phyloP scores from a whole-genome alignment of 345 rosid species.

The Citrus sinensis region DNA sequence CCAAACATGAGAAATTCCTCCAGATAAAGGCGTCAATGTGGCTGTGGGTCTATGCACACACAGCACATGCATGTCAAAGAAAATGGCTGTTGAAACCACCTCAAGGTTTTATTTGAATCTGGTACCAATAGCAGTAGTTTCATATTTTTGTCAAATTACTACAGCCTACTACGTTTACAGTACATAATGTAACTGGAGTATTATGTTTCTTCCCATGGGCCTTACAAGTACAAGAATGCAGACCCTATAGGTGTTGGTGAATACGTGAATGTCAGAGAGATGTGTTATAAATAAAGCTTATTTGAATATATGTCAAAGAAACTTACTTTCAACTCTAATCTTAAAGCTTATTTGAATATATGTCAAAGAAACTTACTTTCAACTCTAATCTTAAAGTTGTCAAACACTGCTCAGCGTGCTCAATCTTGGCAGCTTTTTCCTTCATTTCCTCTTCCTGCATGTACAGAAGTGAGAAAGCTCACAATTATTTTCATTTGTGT shows the following conservation, averaged over 20 bases:
- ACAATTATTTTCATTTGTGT: background rate
- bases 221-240: background rate
- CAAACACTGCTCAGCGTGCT: conserved; percentile 75
- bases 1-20: background rate
- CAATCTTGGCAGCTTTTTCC: conserved; percentile 64
- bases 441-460: conserved; percentile 82
- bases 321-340: conserved; percentile 81
- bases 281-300: background rate
- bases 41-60: background rate
- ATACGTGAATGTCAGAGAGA: background rate
- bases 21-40: background rate
- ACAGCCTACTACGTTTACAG: background rate
- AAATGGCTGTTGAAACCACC: background rate
- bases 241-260: background rate
- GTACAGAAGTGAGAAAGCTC: conserved; percentile 13
- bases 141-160: background rate
- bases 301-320: background rate
- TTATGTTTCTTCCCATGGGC: background rate
- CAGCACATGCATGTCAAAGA: background rate
- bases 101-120: background rate
- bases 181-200: background rate
- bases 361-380: conserved; percentile 52
- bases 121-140: background rate
- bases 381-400: conserved; percentile 76
- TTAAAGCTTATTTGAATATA: conserved; percentile 10